These are phyloP conservation scores for Sphenostylis stenocarpa DNA, from an alignment of 306 rosid species.

Conservation along the genomic window DNA sequence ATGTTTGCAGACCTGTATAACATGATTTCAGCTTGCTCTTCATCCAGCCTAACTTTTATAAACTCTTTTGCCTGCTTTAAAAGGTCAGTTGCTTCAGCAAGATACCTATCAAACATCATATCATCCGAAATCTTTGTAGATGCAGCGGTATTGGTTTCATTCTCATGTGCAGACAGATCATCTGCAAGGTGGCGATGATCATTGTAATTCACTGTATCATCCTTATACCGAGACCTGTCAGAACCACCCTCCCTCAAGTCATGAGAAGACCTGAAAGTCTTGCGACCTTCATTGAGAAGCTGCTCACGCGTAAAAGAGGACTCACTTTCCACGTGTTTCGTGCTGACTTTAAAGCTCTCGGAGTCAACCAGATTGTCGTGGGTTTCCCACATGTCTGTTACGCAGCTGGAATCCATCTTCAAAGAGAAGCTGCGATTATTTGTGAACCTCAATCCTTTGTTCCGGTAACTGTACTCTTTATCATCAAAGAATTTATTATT, in stretches of 20 bases:
- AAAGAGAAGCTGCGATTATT: constrained; percentile 49
- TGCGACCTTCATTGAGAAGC: constrained; percentile 39
- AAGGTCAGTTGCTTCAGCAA: constrained; percentile 75
- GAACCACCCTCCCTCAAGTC: constrained; percentile 33
- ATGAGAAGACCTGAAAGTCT: constrained; percentile 48
- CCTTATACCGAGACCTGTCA: constrained; percentile 37
- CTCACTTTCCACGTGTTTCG: constrained; percentile 52
- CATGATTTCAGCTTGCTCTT: constrained; percentile 69
- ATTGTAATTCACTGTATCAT: constrained; percentile 32
- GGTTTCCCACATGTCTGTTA: constrained; percentile 56
- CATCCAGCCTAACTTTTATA: constrained; percentile 51
- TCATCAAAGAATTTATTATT: constrained; percentile 25
- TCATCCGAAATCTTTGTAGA: constrained; percentile 69
- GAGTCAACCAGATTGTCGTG: constrained; percentile 54
- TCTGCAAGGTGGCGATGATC: constrained; percentile 29
- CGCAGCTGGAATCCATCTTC: constrained; percentile 46
- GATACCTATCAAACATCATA: constrained; percentile 65
- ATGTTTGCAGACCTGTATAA: constrained; percentile 68
- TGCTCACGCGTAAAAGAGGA: constrained; percentile 62
- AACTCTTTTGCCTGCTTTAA: constrained; percentile 72
- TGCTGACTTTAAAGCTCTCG: constrained; percentile 50
- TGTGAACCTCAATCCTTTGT: constrained; percentile 47
- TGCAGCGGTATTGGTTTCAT: constrained; percentile 45
- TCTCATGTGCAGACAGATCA: constrained; percentile 45
- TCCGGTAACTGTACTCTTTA: constrained; percentile 46